Base-by-base conservation (phyloP, 164 flowering plant genomes). In the Magnolia sinica region DNA sequence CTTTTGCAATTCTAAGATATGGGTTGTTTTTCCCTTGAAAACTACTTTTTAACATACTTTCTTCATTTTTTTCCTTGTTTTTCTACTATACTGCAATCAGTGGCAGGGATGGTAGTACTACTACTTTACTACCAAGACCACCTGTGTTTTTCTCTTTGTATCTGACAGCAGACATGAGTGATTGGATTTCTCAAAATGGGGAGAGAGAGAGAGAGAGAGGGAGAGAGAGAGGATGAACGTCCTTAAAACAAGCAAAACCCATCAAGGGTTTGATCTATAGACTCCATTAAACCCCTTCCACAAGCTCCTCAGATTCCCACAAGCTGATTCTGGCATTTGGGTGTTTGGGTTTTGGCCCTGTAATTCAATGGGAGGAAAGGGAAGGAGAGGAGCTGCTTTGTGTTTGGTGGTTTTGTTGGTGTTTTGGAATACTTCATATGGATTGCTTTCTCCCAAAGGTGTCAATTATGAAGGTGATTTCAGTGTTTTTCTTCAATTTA, bases 381-480 rank as follows among this genome's bases (percentile, higher is more conserved):
- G 84, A 29, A 65, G 29, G 68, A 73, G 77, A 22, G 76, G 77
- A 78, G 76, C 10, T 76, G 75, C 69, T 55, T 19, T 86, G 50
- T 81, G 71, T 79, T 76, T 81, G 76, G 45, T 87, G 76, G 77
- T 78, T 50, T 83, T 86, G 81, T 77, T 88, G 14, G 86, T 83
- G 78, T 72, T 88, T 73, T 86, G 84, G 84, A 73, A 70, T 76
- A 71, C 83, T 87, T 81, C 87, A 79, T 79, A 61, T 79, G 89
- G 84, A 31, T 75, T 92, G 86, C 92, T 94, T 49, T 89, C 97
- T 78, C 85, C 97, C 8, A 92, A 90, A 87, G 98, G 98, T 68
- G 96, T 94, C 45, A 94, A 94, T 88, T 92, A 77, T 85, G 98
- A 94, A 94, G 98, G 98, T 91, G 88, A 84, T 68, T 70, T 65